Conservation (phyloP, 495 filamentous ascomycete species). For the Platismatia glauca region DNA sequence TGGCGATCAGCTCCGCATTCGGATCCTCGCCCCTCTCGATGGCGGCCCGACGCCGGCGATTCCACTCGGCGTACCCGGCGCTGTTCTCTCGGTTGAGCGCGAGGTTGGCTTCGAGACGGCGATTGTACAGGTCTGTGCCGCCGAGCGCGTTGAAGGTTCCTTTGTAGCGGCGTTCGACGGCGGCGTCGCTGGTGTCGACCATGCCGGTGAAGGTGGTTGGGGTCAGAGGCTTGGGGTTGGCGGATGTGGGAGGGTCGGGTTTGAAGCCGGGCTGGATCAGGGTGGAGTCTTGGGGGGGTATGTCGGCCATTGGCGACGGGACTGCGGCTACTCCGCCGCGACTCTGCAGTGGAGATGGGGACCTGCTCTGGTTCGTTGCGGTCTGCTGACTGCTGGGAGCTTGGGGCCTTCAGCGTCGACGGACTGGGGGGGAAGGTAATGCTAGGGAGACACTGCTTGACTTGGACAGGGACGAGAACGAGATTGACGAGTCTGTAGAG, state of each 20-base stretch:
- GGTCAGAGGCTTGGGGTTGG: neutral
- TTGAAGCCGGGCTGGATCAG: neutral
- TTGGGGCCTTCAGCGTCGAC: neutral
- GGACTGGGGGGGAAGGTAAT: neutral
- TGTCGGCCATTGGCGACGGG: neutral
- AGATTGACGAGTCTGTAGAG: neutral
- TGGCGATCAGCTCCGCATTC: neutral
- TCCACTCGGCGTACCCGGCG: slow-evolving; percentile 4
- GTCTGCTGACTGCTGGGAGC: neutral
- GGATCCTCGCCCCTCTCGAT: slow-evolving; percentile 16
- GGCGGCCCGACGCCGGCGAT: slow-evolving; percentile 5
- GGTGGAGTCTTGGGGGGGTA: neutral
- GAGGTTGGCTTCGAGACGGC: slow-evolving; percentile 6
- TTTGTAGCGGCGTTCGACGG: slow-evolving; percentile 5
- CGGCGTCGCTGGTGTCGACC: slow-evolving; percentile 2
- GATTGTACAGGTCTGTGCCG: neutral
- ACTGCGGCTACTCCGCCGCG: neutral
- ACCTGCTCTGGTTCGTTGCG: neutral
- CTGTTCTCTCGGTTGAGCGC: neutral
- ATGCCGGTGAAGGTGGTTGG: slow-evolving; percentile 3
- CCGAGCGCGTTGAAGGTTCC: neutral
- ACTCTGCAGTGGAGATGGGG: neutral
- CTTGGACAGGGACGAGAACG: neutral
- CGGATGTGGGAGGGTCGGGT: neutral
- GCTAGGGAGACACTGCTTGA: neutral